Percentiles rank a stretch among this genome's conserved stretches.
Conservation (phyloP, 2,329 filamentous ascomycete genomes). For the Ustulina deusta region DNA sequence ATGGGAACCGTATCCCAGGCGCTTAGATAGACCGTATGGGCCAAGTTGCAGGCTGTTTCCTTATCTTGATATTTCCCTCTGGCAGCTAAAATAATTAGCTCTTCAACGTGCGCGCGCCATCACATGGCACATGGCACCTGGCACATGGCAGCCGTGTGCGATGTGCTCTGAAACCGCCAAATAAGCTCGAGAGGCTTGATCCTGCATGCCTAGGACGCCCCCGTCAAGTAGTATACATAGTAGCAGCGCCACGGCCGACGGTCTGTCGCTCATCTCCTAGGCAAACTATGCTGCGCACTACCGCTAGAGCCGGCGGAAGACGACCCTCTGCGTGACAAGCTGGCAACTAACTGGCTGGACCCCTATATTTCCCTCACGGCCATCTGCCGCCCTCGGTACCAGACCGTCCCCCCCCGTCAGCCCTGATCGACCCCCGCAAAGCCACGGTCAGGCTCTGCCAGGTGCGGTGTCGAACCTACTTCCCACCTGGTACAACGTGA, state of each 20-base stretch:
- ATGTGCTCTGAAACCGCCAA: constrained; percentile 25
- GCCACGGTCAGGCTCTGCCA: constrained; percentile 35
- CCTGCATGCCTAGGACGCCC: constrained; percentile 27
- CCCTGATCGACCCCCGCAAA: constrained; percentile 41
- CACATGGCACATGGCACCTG: constrained; percentile 8
- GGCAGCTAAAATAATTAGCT: constrained; percentile 18
- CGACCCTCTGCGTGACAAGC: constrained; percentile 6
- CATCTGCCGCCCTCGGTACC: constrained; percentile 37
- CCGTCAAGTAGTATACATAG: constrained; percentile 26
- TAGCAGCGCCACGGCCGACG: constrained; percentile 28
- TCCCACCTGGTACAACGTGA: constrained; percentile 33
- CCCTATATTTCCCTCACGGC: constrained; percentile 32
- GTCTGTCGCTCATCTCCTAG: constrained; percentile 19
- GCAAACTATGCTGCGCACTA: background rate
- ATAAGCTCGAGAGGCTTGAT: constrained; percentile 36
- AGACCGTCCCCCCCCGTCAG: constrained; percentile 26
- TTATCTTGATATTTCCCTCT: constrained; percentile 9
- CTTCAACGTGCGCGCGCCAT: constrained; percentile 21
- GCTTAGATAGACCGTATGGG: constrained; percentile 17
- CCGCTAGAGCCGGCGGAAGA: constrained; percentile 5
- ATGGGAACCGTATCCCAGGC: constrained; percentile 19
- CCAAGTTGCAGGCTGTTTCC: constrained; percentile 6
- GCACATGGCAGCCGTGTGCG: constrained; percentile 12
- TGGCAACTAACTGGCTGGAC: constrained; percentile 15
- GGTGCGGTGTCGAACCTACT: constrained; percentile 33